Evolutionary conservation across 257 asterid species (phyloP), one percentile per base, ranked within the genome.

Genomic region (Nyctanthes arbortristis): DNA sequence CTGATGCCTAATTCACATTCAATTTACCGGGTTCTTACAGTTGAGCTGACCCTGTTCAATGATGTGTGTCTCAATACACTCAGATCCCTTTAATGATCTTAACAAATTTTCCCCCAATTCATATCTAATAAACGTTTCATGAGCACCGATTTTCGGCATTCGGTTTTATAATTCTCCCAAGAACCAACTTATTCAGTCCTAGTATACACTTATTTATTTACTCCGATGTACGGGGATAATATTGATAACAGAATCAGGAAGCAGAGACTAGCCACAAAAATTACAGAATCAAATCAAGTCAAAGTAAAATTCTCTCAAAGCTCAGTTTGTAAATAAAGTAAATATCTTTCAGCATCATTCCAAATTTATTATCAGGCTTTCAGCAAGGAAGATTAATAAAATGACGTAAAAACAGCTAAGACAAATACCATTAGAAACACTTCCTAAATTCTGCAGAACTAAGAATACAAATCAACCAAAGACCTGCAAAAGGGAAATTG

Each of bases 351-450:
- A 36, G 32, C 13, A 27, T 29, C 29, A 65, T 13, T 18, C 3
- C 16, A 12, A 1, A 1, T 5, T 4, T 36, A 63, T 6, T 37
- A 24, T 5, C 36, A 62, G 16, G 6, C 40, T n/a, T n/a, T n/a
- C n/a, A n/a, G n/a, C n/a, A n/a, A n/a, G n/a, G n/a, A n/a, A 11
- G 58, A 39, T 16, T 12, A 25, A 36, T 9, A 30, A 6, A 31
- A 59, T 20, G 43, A 43, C 59, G 31, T 60, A 65, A 30, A 57
- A 65, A 54, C 36, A 49, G 20, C 22, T 31, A 43, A 56, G 59
- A 30, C n/a, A 68, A 63, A 43, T 77, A 77, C 82, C 82, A 77
- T 77, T 2, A 10, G 2, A 20, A 59, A 57, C 1, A 63, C 32
- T 30, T 73, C 33, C 27, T 34, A 12, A 72, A 43, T 9, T 20